A percentile compares a stretch with the other conserved stretches of the same genome.
Conservation (phyloP, 306 rosid species). For the Cucurbita maxima region DNA sequence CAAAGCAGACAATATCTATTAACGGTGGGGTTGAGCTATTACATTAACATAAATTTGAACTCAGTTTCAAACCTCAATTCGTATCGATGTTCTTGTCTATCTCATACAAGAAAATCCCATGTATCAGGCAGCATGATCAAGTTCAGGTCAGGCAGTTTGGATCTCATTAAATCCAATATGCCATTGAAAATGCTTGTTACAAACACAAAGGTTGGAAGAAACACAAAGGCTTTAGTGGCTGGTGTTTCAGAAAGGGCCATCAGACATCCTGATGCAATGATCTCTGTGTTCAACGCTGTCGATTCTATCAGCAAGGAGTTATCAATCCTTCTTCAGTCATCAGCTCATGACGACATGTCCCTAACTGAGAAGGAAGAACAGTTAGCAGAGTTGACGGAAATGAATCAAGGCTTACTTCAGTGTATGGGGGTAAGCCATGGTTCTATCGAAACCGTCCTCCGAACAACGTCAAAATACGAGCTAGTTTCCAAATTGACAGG, state of each 20-base stretch:
- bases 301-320: constrained; percentile 78
- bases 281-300: constrained; percentile 66
- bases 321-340: constrained; percentile 50
- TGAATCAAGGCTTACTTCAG: constrained; percentile 96
- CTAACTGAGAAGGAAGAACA: constrained; percentile 62
- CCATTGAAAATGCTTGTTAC: constrained; percentile 92
- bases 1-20: no score
- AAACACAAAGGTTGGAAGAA: constrained; percentile 83
- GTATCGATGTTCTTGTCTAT: not conserved
- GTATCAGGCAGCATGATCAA: constrained; percentile 81
- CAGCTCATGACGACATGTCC: constrained; percentile 34
- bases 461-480: constrained; percentile 71
- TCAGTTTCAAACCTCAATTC: not conserved
- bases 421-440: constrained; percentile 89
- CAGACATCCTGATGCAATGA: constrained; percentile 75
- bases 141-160: constrained; percentile 63
- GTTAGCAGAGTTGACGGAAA: constrained; percentile 77
- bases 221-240: constrained; percentile 91
- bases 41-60: not conserved
- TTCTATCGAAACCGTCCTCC: constrained; percentile 74
- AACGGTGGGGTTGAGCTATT: no score
- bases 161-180: constrained; percentile 36
- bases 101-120: constrained; percentile 9
- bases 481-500: constrained; percentile 86
- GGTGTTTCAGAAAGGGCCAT: constrained; percentile 76